Conservation (phyloP, 306 rosid species). For the Casuarina cunninghamiana region DNA sequence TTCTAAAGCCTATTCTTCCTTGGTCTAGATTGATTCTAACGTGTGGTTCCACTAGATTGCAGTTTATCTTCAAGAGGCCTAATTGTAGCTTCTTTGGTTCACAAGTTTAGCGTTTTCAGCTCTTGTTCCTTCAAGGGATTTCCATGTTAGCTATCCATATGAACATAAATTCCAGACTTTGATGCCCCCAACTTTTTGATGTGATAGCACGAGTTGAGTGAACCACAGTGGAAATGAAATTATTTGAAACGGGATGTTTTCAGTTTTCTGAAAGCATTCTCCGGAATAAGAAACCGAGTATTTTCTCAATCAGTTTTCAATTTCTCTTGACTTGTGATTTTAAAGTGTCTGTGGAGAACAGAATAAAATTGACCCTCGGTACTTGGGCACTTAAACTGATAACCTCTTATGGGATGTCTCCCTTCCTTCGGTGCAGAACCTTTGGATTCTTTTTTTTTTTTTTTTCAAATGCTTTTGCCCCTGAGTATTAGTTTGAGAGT, state of each 20-base stretch:
- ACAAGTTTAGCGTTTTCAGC: no score
- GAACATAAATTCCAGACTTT: no score
- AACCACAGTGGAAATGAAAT: no score
- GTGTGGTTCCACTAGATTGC: no score
- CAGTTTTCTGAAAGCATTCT: no score
- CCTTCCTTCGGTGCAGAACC: not conserved
- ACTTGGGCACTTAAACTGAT: not conserved
- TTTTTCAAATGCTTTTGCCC: not conserved
- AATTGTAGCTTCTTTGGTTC: no score
- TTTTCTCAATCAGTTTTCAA: not conserved
- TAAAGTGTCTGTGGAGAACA: not conserved
- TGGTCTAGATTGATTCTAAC: no score
- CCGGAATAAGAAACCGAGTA: not conserved
- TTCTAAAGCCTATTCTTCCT: not conserved
- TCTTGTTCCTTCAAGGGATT: not conserved
- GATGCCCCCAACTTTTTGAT: no score
- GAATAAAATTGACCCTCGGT: not conserved
- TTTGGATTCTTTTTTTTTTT: not conserved
- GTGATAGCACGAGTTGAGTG: no score
- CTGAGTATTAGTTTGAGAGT: no score
- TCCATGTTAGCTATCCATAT: not conserved
- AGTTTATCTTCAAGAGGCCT: no score
- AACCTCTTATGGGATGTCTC: not conserved
- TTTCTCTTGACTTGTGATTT: not conserved
- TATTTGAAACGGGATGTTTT: no score